Evolutionary conservation across 176 grass and related monocot species (phyloP), one percentile per base, ranked within the genome.

Genomic region (Bromus sterilis): DNA sequence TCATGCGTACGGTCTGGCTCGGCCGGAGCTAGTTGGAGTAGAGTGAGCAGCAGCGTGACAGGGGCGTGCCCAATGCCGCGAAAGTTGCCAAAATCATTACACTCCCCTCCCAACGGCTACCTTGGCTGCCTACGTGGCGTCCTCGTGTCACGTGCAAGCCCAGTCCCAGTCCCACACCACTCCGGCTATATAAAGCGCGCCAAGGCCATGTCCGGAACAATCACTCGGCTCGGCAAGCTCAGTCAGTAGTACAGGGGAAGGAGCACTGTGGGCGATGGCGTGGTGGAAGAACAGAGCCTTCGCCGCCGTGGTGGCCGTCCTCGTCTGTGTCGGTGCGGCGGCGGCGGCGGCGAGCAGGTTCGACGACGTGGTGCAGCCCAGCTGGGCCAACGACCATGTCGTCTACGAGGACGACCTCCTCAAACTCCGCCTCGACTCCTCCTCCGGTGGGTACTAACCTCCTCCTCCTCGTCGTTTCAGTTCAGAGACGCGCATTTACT

Each of bases 371-470:
- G 87, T 99, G 79, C 89, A 91, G 85, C 87, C 93, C 10, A 99
- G 93, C 85, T 99, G 93, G 96, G 96, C 96, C n/a, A 91, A 82
- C n/a, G 96, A 99, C 84, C 96, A 95, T 48, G 56, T 99, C 56
- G 75, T 99, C 6, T 93, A 99, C 83, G 93, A 93, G 46, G 96
- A 87, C 7, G 96, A 95, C 69, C 89, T 93, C 12, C 93, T 99
- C 76, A 91, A 91, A 89, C 91, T 95, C 80, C 94, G 90, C 63
- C 96, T 99, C 58, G 93, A 99, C 66, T 78, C 36, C 76, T 80
- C 84, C 85, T 95, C 96, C 0, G 93, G 94, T 97, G n/a, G n/a
- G n/a, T n/a, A n/a, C n/a, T n/a, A 46, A 1, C 21, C 28, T 7
- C 5, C 9, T 1, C 9, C 2, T 9, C 8, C 6, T 41, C 13